Conservation (phyloP, 805 yeast species). For the Komagataella populi region DNA sequence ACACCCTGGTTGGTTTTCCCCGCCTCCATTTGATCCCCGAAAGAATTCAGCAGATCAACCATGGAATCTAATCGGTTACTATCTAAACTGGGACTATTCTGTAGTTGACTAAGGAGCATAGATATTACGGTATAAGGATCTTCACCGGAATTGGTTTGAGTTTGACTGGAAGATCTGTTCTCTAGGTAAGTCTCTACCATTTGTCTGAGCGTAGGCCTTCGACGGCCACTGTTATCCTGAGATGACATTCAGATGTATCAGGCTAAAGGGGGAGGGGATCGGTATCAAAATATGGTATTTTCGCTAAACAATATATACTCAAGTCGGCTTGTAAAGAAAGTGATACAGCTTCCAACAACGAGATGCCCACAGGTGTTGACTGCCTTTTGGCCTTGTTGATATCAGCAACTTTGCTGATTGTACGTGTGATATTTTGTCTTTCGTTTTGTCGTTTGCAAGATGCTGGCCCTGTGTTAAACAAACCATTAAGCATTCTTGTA, state of each 20-base stretch:
- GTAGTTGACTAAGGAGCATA: not conserved
- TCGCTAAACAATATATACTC: not conserved
- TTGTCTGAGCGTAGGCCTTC: not conserved
- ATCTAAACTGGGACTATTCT: not conserved
- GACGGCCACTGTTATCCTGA: not conserved
- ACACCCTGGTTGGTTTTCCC: slow-evolving; percentile 30
- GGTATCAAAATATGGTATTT: not conserved
- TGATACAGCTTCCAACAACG: not conserved
- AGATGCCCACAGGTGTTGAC: not conserved
- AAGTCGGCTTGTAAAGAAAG: too few species aligned
- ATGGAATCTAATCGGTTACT: not conserved
- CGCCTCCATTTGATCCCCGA: not conserved
- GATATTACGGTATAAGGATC: not conserved
- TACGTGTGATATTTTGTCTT: not conserved
- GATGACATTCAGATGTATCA: not conserved
- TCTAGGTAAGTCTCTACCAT: not conserved
- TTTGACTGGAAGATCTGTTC: not conserved
- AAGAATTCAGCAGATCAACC: not conserved
- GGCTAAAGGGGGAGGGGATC: not conserved
- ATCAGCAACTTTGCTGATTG: not conserved
- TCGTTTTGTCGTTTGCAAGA: not conserved
- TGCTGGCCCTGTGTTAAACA: not conserved
- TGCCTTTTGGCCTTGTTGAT: not conserved
- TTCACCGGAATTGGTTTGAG: not conserved
- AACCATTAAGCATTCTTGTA: slow-evolving; percentile 25